phyloP scores from a whole-genome alignment of 345 rosid genomes.

The Hibiscus trionum region DNA sequence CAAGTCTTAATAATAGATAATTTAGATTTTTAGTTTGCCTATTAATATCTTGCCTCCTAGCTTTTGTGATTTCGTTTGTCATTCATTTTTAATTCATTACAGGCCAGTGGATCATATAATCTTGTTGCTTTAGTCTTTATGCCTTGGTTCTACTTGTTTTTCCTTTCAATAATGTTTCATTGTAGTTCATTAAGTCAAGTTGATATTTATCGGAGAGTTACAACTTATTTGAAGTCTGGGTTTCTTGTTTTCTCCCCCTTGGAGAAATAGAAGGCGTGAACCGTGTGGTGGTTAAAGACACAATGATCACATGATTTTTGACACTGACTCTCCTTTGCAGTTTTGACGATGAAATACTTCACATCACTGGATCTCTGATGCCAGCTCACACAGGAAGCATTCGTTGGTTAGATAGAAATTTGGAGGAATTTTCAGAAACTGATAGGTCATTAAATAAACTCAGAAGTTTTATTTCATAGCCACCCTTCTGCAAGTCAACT shows the following conservation, averaged over 20 bases:
- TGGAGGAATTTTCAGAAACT: conserved; percentile 18
- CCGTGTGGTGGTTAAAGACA: not conserved
- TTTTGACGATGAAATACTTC: conserved; percentile 66
- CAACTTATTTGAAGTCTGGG: not conserved
- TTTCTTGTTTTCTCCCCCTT: not conserved
- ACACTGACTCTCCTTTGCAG: conserved; percentile 29
- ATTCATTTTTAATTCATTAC: not conserved
- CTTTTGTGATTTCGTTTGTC: not conserved
- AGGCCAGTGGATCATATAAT: not conserved
- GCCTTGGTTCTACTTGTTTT: not conserved
- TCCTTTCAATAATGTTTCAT: not conserved
- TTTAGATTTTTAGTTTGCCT: not conserved
- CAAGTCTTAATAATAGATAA: too few relatives aligned
- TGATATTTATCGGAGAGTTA: not conserved
- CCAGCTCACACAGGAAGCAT: conserved; percentile 52
- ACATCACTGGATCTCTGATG: conserved; percentile 58
- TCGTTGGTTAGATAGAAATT: conserved; percentile 48
- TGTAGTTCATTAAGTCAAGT: not conserved
- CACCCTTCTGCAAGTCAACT: not conserved
- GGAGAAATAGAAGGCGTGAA: not conserved
- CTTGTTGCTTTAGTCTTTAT: not conserved
- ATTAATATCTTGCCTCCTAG: not conserved
- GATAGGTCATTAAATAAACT: conserved; percentile 30
- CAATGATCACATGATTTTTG: conserved; percentile 2
- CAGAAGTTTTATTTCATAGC: not conserved